Evolutionary conservation across 495 filamentous ascomycete genomes (phyloP), one percentile per base, ranked within the genome.

Genomic region (Daldinia bambusicola): DNA sequence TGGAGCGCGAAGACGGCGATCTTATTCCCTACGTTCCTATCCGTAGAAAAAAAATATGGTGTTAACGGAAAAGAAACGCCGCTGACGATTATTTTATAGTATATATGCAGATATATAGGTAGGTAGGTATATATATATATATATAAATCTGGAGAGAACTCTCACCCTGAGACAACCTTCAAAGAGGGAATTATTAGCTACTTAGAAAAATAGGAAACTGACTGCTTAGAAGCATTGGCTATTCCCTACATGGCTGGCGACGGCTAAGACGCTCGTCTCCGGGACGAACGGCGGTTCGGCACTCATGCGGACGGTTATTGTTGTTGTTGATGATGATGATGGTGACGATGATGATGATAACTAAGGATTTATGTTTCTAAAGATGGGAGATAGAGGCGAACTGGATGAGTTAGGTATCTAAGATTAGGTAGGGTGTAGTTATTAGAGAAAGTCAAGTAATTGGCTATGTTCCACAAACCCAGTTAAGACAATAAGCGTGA

Each of bases 1-100:
- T 98, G 95, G 86, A 99, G 90, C 75, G 92, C 92, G 68, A 97
- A 95, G 1, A 91, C 90, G 41, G 93, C 93, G 84, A 98, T 97
- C 73, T 92, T 93, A 76, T 99, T 99, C 38, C 95, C 95, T 75
- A 99, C 95, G 88, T 97, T 92, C 72, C 95, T 99, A 74, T 48
- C 14, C 68, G 16, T 59, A 16, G 48, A 26, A 26, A 26, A 26
- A 26, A 53, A 38, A 66, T 3, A 40, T 52, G 18, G 38, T 67
- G 68, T 77, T 61, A 73, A 66, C 71, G 50, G 65, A 63, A 43
- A 7, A 50, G 55, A 5, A 6, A 3, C 3, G 26, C 16, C 40
- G 26, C 31, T 20, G 55, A 66, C 62, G 40, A 38, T 58, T 59
- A 10, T 74, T 26, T 26, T 26, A 26, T 26, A 3, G 26, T 26